Conservation (phyloP, 345 rosid genomes). For the Salix arbutifolia region DNA sequence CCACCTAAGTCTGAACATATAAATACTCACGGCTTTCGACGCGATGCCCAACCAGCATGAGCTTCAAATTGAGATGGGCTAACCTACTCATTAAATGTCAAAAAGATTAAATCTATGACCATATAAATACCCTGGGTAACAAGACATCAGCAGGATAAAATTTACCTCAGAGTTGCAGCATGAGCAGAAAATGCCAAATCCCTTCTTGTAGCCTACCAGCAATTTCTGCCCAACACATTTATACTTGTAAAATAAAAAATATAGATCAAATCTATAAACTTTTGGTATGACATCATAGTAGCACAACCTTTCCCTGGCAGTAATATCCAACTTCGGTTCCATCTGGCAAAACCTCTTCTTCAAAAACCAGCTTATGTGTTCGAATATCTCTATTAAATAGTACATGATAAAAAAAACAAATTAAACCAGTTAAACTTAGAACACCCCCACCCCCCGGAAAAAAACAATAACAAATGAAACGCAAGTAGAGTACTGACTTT, state of each 20-base stretch:
- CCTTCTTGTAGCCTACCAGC: constrained; percentile 78
- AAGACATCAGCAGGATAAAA: constrained; percentile 13
- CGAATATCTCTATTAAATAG: constrained; percentile 64
- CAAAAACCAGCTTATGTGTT: constrained; percentile 82
- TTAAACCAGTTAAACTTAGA: constrained; percentile 1
- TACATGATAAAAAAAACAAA: constrained; percentile 5
- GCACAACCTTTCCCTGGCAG: constrained; percentile 67
- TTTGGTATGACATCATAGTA: constrained; percentile 4
- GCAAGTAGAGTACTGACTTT: constrained; percentile 46
- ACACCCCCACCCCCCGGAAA: neutral
- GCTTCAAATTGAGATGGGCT: constrained; percentile 93
- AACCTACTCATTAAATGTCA: constrained; percentile 46
- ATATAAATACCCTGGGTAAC: neutral
- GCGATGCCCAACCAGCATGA: constrained; percentile 92
- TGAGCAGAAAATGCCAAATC: constrained; percentile 72
- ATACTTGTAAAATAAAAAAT: constrained; percentile 19
- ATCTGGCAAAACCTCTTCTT: constrained; percentile 74
- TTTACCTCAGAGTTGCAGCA: constrained; percentile 81
- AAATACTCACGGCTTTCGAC: constrained; percentile 87
- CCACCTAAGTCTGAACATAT: neutral
- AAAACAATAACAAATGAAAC: neutral
- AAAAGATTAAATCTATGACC: constrained; percentile 13
- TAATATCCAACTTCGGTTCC: constrained; percentile 90
- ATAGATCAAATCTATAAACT: constrained; percentile 1
- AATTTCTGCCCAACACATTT: constrained; percentile 53